These are phyloP conservation scores for Tetracentron sinense DNA, from an alignment of 164 flowering plant genomes.

Conservation along the genomic window DNA sequence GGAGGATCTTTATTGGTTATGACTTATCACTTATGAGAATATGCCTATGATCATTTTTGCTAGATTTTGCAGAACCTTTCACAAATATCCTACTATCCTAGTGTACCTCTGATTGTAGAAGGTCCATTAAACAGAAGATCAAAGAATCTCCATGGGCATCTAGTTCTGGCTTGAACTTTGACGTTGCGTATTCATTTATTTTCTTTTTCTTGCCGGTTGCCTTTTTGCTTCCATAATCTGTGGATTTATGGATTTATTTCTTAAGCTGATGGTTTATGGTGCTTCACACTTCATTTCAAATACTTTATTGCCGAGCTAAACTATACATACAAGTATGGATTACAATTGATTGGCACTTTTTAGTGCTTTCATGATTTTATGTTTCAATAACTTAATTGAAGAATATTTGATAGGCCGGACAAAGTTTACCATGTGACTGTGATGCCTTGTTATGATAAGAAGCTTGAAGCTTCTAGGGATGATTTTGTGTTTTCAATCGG, in stretches of 20 bases:
- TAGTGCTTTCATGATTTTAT: conserved; percentile 4
- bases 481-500: conserved; percentile 70
- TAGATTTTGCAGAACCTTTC: too few species aligned
- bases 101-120: too few species aligned
- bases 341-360: background rate
- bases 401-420: conserved; percentile 53
- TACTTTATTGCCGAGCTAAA: background rate
- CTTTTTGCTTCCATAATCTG: background rate
- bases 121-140: too few species aligned
- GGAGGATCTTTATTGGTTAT: too few species aligned
- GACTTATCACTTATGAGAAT: too few species aligned
- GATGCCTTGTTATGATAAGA: conserved; percentile 99
- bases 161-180: too few species aligned
- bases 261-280: background rate
- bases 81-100: too few species aligned
- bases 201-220: too few species aligned
- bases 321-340: background rate
- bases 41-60: too few species aligned
- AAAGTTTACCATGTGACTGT: conserved; percentile 89
- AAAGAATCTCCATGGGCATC: too few species aligned
- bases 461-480: conserved; percentile 96
- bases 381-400: conserved; percentile 5
- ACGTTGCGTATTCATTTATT: too few species aligned
- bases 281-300: background rate
- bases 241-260: background rate